A percentile compares a stretch with the other conserved stretches of the same genome.
phyloP scores from a whole-genome alignment of 768 basidiomycete genomes.

The Hemileccinum rubropunctum region DNA sequence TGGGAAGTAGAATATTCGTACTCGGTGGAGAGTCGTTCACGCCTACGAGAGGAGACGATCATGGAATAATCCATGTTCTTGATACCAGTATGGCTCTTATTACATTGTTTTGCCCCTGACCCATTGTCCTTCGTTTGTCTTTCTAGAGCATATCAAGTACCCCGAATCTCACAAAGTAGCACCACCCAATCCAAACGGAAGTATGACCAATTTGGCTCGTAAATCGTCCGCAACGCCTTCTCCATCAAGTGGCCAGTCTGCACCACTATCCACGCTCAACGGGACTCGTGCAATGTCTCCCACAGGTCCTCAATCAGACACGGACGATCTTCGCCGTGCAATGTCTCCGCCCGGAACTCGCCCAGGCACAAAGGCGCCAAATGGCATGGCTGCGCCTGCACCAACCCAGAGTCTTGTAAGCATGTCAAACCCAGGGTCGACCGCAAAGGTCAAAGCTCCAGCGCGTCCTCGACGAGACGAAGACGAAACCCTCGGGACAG shows the following conservation, averaged over 20 bases:
- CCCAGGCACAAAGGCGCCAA: slow-evolving; percentile 36
- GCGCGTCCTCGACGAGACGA: slow-evolving; percentile 47
- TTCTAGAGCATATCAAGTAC: slow-evolving; percentile 87
- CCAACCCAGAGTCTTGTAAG: slow-evolving; percentile 10
- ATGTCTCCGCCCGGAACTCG: slow-evolving; percentile 58
- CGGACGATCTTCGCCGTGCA: slow-evolving; percentile 61
- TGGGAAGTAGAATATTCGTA: slow-evolving; percentile 85
- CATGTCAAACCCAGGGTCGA: slow-evolving; percentile 19
- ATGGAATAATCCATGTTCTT: slow-evolving; percentile 80
- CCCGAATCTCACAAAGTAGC: slow-evolving; percentile 56
- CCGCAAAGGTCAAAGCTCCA: slow-evolving; percentile 50
- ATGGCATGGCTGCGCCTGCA: slow-evolving; percentile 18
- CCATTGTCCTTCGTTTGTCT: slow-evolving; percentile 1
- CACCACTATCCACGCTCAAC: slow-evolving; percentile 27
- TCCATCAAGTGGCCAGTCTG: slow-evolving; percentile 25
- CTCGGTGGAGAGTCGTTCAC: slow-evolving; percentile 92
- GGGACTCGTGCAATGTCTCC: slow-evolving; percentile 68
- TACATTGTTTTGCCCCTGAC: not conserved
- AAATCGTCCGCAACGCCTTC: slow-evolving; percentile 48
- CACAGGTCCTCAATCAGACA: slow-evolving; percentile 41
- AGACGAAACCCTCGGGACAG: slow-evolving; percentile 39
- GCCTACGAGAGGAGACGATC: slow-evolving; percentile 72
- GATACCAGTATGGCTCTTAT: slow-evolving; percentile 77
- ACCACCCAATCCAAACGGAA: slow-evolving; percentile 34
- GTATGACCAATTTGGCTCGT: slow-evolving; percentile 35